Percentiles rank a stretch among this genome's conserved stretches.
Conservation (phyloP, 1,284 basidiomycete genomes). For the Mrakiaceae sp. region DNA sequence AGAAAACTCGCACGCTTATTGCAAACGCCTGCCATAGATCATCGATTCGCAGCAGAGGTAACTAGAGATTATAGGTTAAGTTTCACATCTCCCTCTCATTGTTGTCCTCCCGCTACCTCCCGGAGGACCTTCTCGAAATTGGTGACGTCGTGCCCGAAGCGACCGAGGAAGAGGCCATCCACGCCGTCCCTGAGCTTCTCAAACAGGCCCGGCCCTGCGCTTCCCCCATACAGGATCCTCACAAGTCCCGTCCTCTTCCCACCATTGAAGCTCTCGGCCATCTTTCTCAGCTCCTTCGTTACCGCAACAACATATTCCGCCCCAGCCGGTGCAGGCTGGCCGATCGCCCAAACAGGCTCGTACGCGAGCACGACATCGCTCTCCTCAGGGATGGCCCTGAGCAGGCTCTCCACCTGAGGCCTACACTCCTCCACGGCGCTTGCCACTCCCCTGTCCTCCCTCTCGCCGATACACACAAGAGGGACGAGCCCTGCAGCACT, state of each 20-base stretch:
- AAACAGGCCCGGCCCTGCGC: constrained; percentile 12
- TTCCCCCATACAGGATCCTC: constrained; percentile 8
- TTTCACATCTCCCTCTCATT: too few relatives aligned
- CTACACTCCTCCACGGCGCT: constrained; percentile 58
- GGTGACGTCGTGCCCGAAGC: constrained; percentile 9
- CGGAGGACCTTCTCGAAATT: constrained; percentile 9
- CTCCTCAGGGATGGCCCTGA: constrained; percentile 59
- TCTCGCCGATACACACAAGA: constrained; percentile 11
- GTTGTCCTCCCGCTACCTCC: not conserved
- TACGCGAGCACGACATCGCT: constrained; percentile 80
- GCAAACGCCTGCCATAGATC: too few relatives aligned
- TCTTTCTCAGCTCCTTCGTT: not conserved
- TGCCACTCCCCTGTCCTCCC: not conserved
- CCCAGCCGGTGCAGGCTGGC: constrained; percentile 28
- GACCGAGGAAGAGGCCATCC: constrained; percentile 11
- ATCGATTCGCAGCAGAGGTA: too few relatives aligned
- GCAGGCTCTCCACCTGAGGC: constrained; percentile 72
- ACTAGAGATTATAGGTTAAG: too few relatives aligned
- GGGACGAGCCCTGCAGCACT: constrained; percentile 1
- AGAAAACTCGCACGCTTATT: too few relatives aligned
- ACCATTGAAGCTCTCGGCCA: constrained; percentile 4
- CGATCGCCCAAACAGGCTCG: constrained; percentile 82
- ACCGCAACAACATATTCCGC: constrained; percentile 11
- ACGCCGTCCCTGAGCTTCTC: constrained; percentile 7
- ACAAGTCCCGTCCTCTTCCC: constrained; percentile 2